Conservation (phyloP, 371 early-diverging fungal genomes). For the Coelomomyces lativittatus region DNA sequence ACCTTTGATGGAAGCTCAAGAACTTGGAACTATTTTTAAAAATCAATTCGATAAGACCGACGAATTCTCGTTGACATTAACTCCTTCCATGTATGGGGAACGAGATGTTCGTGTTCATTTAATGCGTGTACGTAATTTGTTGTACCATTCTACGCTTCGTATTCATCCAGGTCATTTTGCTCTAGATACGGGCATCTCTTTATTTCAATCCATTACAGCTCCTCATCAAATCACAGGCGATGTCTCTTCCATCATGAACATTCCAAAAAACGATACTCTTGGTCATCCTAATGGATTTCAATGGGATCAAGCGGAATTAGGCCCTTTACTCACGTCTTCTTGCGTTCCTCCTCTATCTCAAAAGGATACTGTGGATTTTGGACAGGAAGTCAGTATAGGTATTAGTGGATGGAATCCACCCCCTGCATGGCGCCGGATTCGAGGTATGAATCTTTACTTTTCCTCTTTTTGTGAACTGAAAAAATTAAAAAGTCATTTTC, state of each 20-base stretch:
- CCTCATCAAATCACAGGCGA: too few species aligned
- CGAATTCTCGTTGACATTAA: too few species aligned
- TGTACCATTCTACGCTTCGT: background rate
- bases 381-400: background rate
- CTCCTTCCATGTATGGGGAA: background rate
- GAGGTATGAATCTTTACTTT: background rate
- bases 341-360: too few species aligned
- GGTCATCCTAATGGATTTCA: background rate
- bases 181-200: background rate
- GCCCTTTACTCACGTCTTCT: background rate
- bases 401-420: constrained; percentile 1
- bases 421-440: constrained; percentile 2
- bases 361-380: background rate
- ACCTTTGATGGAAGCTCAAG: too few species aligned
- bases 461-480: background rate
- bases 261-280: background rate
- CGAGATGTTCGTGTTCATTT: constrained; percentile 1
- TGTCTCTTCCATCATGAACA: background rate
- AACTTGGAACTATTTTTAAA: too few species aligned
- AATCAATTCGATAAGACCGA: too few species aligned
- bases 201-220: background rate
- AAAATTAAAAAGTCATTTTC: too few species aligned
- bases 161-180: background rate
- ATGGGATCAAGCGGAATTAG: background rate
- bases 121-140: background rate